These are phyloP conservation scores for Aureobasidium sp. DNA, from an alignment of 2,329 filamentous ascomycete genomes.

Conservation along the genomic window DNA sequence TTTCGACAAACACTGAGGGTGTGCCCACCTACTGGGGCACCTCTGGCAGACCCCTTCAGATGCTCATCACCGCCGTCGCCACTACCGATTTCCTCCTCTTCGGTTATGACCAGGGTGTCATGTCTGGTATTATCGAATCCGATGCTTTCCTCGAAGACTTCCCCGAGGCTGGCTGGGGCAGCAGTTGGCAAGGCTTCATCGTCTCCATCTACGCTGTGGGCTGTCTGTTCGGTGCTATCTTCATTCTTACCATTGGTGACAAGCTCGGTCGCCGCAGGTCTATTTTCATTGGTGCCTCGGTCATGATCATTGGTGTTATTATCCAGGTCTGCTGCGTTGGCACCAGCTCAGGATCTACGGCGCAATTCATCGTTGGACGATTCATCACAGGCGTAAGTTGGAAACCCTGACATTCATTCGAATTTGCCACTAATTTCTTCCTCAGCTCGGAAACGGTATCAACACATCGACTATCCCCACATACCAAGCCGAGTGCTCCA, in stretches of 20 bases:
- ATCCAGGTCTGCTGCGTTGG: constrained; percentile 32
- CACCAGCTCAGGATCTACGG: constrained; percentile 28
- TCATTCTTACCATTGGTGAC: constrained; percentile 33
- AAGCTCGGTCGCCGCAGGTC: constrained; percentile 34
- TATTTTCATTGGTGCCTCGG: constrained; percentile 34
- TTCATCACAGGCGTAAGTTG: constrained; percentile 40
- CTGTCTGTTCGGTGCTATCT: constrained; percentile 36
- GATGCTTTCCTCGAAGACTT: constrained; percentile 29
- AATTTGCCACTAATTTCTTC: not conserved
- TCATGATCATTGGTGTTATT: constrained; percentile 37
- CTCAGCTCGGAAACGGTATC: constrained; percentile 41
- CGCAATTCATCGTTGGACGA: constrained; percentile 47
- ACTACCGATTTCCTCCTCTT: constrained; percentile 51
- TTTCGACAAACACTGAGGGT: constrained; percentile 17
- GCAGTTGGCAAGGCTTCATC: constrained; percentile 44
- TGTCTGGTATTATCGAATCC: constrained; percentile 35
- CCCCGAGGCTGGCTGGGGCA: constrained; percentile 32
- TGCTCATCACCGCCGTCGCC: constrained; percentile 53
- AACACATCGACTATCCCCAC: constrained; percentile 48
- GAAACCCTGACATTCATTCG: not conserved
- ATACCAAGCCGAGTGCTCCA: constrained; percentile 47
- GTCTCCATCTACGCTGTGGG: constrained; percentile 47
- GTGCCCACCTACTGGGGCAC: constrained; percentile 49
- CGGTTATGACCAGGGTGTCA: constrained; percentile 25
- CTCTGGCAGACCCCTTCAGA: constrained; percentile 48